Base-by-base conservation (phyloP, 106 monocot genomes). In the Acorus gramineus region DNA sequence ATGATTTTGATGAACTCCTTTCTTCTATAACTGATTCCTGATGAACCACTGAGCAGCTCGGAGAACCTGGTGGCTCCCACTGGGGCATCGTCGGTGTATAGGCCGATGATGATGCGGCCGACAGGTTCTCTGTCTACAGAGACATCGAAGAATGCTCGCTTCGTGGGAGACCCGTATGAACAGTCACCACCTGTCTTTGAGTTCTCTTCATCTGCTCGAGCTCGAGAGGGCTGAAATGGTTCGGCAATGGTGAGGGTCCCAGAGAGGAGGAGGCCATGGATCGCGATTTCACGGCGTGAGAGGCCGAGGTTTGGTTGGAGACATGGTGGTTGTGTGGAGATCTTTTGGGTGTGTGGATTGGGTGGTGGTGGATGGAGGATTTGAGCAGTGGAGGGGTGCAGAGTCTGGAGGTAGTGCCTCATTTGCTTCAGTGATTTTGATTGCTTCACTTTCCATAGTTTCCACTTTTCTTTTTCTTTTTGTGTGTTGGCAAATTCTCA, bases 1-100 rank as follows among this genome's bases (percentile, higher is more conserved):
- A 75, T 63, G 61, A 89, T 81, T 71, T 77, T 84, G 64, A 73
- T 14, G 68, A 89, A 89, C 74, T 81, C 81, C 60, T 89, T 89
- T 44, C 89, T 68, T 11, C 81, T 12, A 61, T 84, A 89, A 60
- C 73, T 79, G 45, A 81, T 56, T 4, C 88, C 89, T 0, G 76
- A 69, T 0, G 69, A 53, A 5, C 86, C 86, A 2, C 76, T 64
- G 42, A 79, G 71, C 3, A 89, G 61, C 8, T 63, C 53, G 2
- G 70, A 55, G 63, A 89, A 89, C 48, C 89, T 63, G 11, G 72
- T 56, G 11, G 81, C 13, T 9, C 76, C 87, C n/a, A 68, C 49
- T 4, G 89, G 81, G 1, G 50, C 61, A 0, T 63, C 50, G 42
- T 59, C 72, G 44, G 79, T 73, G 65, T 76, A 73, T 8, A 89